Evolutionary conservation across 176 grass and related monocot species (phyloP), one percentile per base, ranked within the genome.

Genomic region (Tuctoria greenei): DNA sequence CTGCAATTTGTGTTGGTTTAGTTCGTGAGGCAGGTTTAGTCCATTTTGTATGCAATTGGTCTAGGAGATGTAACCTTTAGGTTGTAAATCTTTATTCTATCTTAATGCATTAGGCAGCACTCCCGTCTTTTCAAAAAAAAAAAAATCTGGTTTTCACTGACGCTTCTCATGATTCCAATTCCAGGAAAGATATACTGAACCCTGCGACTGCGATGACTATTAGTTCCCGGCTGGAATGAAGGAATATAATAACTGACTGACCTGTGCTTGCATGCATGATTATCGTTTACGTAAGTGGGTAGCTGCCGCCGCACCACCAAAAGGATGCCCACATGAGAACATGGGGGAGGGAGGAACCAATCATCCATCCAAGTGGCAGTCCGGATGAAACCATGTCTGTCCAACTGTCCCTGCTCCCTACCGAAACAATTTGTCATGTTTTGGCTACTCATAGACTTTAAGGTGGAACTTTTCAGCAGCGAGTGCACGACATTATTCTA

Each of bases 321-420:
- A 79, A 75, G 35, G 39, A 49, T 57, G 6, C 76, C 6, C 81
- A 50, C 56, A 75, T 18, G 70, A 83, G 70, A 88, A 75, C 81
- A 42, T 79, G 81, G 80, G 78, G 31, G 11, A 44, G 25, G 44
- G 37, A 55, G 63, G 57, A 74, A 78, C 82, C 75, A 75, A 88
- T 88, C 75, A 70, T 88, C 86, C 75, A 70, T 88, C 86, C 75
- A 69, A 70, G 68, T 27, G 69, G 60, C 50, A 87, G 35, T 31
- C 73, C 5, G 23, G 18, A 36, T 41, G 38, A 26, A 80, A 74
- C 51, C 38, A n/a, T 75, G 54, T 66, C 61, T 77, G 74, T 25
- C 43, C 43, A 28, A 14, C 73, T 9, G 73, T 43, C 68, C 74
- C 20, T 55, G 46, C 67, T 31, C 66, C 60, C 69, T 83, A 79